Percentiles rank a stretch among this genome's conserved stretches.
phyloP scores from a whole-genome alignment of 441 rosid species.

The Cnidoscolus chayamansa region DNA sequence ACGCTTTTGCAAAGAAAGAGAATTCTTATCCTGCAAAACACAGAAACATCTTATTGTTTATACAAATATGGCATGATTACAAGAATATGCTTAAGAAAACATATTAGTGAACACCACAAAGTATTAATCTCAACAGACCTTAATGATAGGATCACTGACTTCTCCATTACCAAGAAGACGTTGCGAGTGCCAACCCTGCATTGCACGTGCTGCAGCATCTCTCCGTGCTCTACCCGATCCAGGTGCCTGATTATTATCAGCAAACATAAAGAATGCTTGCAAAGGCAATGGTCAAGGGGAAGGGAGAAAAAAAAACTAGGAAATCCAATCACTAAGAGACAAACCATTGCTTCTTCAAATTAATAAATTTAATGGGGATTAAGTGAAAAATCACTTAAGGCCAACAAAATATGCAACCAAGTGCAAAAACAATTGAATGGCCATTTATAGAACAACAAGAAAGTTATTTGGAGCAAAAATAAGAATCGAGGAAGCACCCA shows the following conservation, averaged over 20 bases:
- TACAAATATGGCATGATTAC: not conserved
- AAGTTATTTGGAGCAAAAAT: too few species aligned
- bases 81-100: constrained; percentile 2
- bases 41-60: constrained; percentile 13
- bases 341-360: not conserved
- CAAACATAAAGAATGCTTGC: constrained; percentile 29
- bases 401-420: too few species aligned
- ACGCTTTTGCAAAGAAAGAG: constrained; percentile 41
- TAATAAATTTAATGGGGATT: not conserved
- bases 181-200: constrained; percentile 84
- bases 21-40: constrained; percentile 49
- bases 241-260: constrained; percentile 40
- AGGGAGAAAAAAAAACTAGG: not conserved
- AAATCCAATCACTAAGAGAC: not conserved
- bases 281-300: not conserved
- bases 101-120: not conserved
- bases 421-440: too few species aligned
- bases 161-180: constrained; percentile 66
- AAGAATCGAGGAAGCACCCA: too few species aligned
- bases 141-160: constrained; percentile 41
- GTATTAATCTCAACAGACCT: constrained; percentile 33
- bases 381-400: not conserved
- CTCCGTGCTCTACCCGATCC: constrained; percentile 68
- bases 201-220: constrained; percentile 80
- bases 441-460: too few species aligned